phyloP scores from a whole-genome alignment of 2,329 filamentous ascomycete species.

The Colletotrichum orbiculare region DNA sequence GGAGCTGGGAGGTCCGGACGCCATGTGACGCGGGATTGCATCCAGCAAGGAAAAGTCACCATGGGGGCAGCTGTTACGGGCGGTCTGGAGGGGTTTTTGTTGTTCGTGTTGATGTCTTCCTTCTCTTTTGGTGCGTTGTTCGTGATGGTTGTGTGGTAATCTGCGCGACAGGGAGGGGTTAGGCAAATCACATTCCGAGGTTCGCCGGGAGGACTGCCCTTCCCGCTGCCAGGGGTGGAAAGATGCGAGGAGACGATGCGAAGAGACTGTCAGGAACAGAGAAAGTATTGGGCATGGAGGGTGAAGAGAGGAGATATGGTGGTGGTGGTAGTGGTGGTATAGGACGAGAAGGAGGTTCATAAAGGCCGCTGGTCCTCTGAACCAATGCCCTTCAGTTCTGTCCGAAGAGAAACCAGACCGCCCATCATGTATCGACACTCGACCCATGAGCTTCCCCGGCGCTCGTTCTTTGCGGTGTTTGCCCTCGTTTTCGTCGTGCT shows the following conservation, averaged over 20 bases:
- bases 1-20: slow-evolving; percentile 19
- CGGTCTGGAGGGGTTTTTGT: too few relatives aligned
- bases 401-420: not conserved
- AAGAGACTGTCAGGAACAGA: too few relatives aligned
- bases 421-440: slow-evolving; percentile 25
- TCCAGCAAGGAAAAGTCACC: slow-evolving; percentile 9
- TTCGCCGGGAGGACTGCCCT: too few relatives aligned
- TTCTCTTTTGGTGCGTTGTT: too few relatives aligned
- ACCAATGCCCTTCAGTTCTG: not conserved
- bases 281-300: too few relatives aligned
- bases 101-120: slow-evolving; percentile 4
- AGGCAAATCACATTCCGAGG: slow-evolving; percentile 20
- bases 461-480: slow-evolving; percentile 32
- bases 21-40: slow-evolving; percentile 36
- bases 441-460: slow-evolving; percentile 24
- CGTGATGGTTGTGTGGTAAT: too few relatives aligned
- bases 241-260: too few relatives aligned
- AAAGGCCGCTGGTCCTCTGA: slow-evolving; percentile 1
- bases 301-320: too few relatives aligned
- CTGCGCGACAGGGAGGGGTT: slow-evolving; percentile 4
- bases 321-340: too few relatives aligned
- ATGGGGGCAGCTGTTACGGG: not conserved
- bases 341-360: not conserved
- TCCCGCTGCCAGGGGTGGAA: too few relatives aligned
- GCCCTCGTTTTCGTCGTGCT: slow-evolving; percentile 30